Evolutionary conservation across 148 eudicot genomes (phyloP).

Genomic region (Gaultheria prostrata): DNA sequence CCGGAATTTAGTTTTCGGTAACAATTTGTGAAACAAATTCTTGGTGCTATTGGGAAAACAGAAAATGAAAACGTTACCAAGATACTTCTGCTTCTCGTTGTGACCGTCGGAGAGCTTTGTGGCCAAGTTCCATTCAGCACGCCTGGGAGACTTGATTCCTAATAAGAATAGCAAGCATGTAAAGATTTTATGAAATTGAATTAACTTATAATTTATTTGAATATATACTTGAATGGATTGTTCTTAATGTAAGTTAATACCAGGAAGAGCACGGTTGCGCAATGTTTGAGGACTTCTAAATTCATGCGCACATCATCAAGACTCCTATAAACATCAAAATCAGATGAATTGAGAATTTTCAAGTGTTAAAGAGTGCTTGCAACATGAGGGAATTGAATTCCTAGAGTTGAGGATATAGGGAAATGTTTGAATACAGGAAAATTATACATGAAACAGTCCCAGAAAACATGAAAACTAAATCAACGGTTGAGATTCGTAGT

Average conservation of each 20-base stretch:
- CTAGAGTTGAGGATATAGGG: background rate
- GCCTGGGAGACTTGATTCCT: conserved; percentile 88
- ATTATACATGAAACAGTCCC: too few species aligned
- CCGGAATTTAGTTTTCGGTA: background rate
- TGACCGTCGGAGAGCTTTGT: conserved; percentile 35
- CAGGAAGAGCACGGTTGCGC: conserved; percentile 89
- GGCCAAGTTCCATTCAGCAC: conserved; percentile 40
- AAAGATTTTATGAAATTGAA: background rate
- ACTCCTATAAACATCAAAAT: conserved; percentile 44
- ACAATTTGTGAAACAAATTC: background rate
- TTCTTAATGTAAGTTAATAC: conserved; percentile 4
- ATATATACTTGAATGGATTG: background rate
- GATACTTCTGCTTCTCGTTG: conserved; percentile 68
- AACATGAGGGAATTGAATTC: too few species aligned
- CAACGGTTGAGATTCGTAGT: too few species aligned
- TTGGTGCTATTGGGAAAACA: too few species aligned
- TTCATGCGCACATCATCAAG: conserved; percentile 94
- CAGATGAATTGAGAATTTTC: background rate
- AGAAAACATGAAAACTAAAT: too few species aligned
- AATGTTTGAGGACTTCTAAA: conserved; percentile 87
- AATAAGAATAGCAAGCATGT: background rate
- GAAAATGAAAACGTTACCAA: conserved; percentile 19
- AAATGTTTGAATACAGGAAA: too few species aligned
- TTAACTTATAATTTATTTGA: background rate
- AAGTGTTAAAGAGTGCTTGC: background rate